Evolutionary conservation across 2,329 filamentous ascomycete genomes (phyloP), one percentile per base, ranked within the genome.

Genomic region (Hymenoscyphus infarciens): DNA sequence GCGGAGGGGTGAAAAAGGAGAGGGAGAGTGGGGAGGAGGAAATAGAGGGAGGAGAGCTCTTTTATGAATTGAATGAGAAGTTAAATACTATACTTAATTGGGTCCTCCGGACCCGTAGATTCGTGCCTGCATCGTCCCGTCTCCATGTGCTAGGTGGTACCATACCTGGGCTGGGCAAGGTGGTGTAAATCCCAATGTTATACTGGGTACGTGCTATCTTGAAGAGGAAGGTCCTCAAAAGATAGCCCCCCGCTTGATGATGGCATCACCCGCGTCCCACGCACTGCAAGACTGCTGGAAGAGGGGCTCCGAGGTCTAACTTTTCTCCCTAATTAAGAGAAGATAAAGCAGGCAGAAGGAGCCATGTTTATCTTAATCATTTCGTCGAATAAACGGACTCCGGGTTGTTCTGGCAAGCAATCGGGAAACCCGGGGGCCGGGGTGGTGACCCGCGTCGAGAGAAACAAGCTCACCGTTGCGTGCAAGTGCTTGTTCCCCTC

Each of bases 391-490:
- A 31, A 31, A 31, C 5, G 29, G 29, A 31, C 29, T 31, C 25
- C 25, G 25, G 25, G 4, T 27, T 27, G 2, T 27, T 27, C 25
- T 27, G 4, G 25, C 25, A 27, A 27, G 25, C 25, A 27, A 27
- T 27, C 29, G 29, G 29, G 29, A 42, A n/a, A n/a, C n/a, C 15
- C 15, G n/a, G 38, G n/a, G 15, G 39, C 6, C 15, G 15, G 16
- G 39, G 15, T 16, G n/a, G 15, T 7, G 39, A 42, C n/a, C 39
- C n/a, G n/a, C 39, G 39, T 5, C 15, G 39, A 42, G 39, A 42
- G 39, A 42, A 42, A 42, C 39, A 42, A 42, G 39, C 39, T 42
- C 39, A n/a, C 39, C 39, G 39, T n/a, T n/a, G n/a, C n/a, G n/a
- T n/a, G n/a, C n/a, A n/a, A n/a, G n/a, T n/a, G n/a, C n/a, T n/a